Percentiles rank a stretch among this genome's conserved stretches.
Conservation (phyloP, 2,329 filamentous ascomycete genomes). For the Penicillium janthinellum region DNA sequence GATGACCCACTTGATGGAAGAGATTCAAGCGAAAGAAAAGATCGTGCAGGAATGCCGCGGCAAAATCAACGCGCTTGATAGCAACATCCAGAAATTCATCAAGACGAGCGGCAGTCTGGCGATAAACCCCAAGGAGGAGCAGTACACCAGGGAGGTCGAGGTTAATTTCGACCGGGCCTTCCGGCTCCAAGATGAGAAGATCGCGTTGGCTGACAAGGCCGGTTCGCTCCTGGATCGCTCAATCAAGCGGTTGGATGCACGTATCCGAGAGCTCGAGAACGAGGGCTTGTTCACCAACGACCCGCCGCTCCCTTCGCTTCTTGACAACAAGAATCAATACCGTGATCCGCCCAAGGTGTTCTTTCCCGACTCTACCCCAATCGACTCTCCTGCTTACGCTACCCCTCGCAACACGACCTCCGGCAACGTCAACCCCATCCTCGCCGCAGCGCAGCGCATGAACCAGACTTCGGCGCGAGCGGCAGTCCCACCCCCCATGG, state of each 20-base stretch:
- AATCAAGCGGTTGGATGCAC: conserved; percentile 63
- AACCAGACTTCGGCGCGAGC: conserved; percentile 40
- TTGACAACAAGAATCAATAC: conserved; percentile 51
- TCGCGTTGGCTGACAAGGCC: conserved; percentile 62
- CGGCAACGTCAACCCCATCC: conserved; percentile 56
- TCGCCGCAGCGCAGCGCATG: conserved; percentile 55
- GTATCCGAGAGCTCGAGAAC: conserved; percentile 60
- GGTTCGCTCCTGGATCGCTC: conserved; percentile 63
- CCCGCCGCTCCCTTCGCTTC: conserved; percentile 60
- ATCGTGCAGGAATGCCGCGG: conserved; percentile 59
- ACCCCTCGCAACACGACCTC: conserved; percentile 58
- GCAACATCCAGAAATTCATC: conserved; percentile 66
- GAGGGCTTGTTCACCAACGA: conserved; percentile 63
- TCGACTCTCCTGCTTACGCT: conserved; percentile 45
- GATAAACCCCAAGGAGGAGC: conserved; percentile 65
- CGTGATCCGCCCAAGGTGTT: conserved; percentile 52
- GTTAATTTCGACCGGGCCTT: conserved; percentile 61
- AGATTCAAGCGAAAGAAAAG: conserved; percentile 66
- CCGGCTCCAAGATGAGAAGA: conserved; percentile 64
- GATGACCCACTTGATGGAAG: conserved; percentile 66
- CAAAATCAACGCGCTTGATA: conserved; percentile 61
- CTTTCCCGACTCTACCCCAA: conserved; percentile 49
- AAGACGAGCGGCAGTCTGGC: conserved; percentile 63
- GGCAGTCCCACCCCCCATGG: conserved; percentile 42
- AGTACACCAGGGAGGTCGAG: conserved; percentile 59